Base-by-base conservation (phyloP, 2,329 filamentous ascomycete species). In the Fusarium agapanthi region DNA sequence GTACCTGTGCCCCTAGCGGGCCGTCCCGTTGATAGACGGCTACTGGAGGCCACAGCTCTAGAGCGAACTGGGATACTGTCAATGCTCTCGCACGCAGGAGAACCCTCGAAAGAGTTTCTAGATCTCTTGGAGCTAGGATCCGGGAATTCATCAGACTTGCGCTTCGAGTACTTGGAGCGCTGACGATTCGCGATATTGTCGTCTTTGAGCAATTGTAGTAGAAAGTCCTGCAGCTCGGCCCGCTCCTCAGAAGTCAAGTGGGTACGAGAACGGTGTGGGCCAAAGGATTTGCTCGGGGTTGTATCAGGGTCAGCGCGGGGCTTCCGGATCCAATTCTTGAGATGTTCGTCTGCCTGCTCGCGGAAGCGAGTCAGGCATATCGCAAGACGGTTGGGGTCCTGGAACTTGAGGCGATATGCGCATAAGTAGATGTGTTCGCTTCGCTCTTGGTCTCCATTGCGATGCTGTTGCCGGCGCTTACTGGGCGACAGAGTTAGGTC, bases 401-500 rank as follows among this genome's bases (percentile, higher is more conserved):
- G 53, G 15, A 71, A 79, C n/a, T 74, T 68, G 30, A 80, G 63
- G 26, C 26, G 63, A 0, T 66, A 75, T 5, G 79, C 67, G 10
- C 59, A 67, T 34, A 41, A 32, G 54, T 79, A 78, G 34, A 80
- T 80, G 9, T 51, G 53, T 35, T 77, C 63, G 24, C 65, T 61
- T 6, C 75, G 71, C 5, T 67, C 65, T 41, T 79, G 72, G 12
- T 79, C 75, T 38, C 75, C 75, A 14, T 69, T 74, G 26, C 62
- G 73, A 28, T 37, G 64, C 48, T 64, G 70, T 40, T 65, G 67
- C 34, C 67, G 72, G 26, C 67, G 71, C 55, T 76, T 76, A 47
- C 66, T 75, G n/a, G 78, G 79, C 32, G 77, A 77, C n/a, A 78
- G 58, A 5, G 56, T 73, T 12, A 67, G 51, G 57, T 78, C 75